These are phyloP conservation scores for Myxozyma kluyveri DNA, from an alignment of 805 yeast species.

Conservation along the genomic window DNA sequence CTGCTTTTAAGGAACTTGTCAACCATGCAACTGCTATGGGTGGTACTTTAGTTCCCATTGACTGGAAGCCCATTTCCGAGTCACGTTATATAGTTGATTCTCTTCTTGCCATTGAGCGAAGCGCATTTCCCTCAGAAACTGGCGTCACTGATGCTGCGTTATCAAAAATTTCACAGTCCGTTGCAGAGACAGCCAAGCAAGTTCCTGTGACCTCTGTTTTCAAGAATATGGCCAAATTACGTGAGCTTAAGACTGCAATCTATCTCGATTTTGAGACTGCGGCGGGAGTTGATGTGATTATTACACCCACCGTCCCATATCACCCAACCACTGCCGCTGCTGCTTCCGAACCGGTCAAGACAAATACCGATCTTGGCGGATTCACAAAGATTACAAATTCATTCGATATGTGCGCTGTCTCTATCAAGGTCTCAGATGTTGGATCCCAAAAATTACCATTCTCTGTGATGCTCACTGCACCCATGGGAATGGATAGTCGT, in stretches of 20 bases:
- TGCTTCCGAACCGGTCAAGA: constrained; percentile 12
- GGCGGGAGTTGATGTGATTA: constrained; percentile 23
- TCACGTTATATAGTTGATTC: constrained; percentile 9
- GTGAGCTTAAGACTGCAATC: constrained; percentile 19
- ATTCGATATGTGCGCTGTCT: constrained; percentile 22
- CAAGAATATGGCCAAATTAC: constrained; percentile 15
- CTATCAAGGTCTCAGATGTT: constrained; percentile 8
- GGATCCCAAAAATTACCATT: constrained; percentile 12
- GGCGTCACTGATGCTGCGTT: constrained; percentile 1
- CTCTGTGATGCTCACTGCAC: constrained; percentile 24
- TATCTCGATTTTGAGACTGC: constrained; percentile 21
- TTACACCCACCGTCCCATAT: constrained; percentile 24
- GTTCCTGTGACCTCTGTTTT: constrained; percentile 13
- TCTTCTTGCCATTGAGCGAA: constrained; percentile 17
- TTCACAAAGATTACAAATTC: constrained; percentile 19
- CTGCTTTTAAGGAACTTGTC: constrained; percentile 6
- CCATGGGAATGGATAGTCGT: constrained; percentile 29
- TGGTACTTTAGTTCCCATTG: constrained; percentile 19
- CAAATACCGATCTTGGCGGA: constrained; percentile 10
- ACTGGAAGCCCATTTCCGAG: constrained; percentile 12
- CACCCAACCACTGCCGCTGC: constrained; percentile 7
- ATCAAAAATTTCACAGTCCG: constrained; percentile 4
- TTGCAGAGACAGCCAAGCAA: constrained; percentile 4
- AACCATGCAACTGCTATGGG: constrained; percentile 19
- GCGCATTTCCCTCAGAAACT: constrained; percentile 9